phyloP scores from a whole-genome alignment of 768 basidiomycete species.

The Ephemerocybe angulata region DNA sequence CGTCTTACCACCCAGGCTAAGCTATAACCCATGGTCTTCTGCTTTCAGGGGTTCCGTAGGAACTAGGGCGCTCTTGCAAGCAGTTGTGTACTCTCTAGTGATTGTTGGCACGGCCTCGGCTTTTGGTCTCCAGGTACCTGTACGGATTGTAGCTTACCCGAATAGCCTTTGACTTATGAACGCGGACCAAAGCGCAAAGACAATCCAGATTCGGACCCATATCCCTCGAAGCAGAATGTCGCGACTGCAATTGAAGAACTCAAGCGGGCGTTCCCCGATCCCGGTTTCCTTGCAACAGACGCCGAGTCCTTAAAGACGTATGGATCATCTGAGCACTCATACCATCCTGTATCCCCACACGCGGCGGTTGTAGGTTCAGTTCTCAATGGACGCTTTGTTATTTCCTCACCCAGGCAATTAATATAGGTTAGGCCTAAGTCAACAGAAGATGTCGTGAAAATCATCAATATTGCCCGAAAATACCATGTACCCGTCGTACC shows the following conservation, averaged over 20 bases:
- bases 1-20: conserved; percentile 12
- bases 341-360: conserved; percentile 57
- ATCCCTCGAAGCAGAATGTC: conserved; percentile 47
- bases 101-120: conserved; percentile 29
- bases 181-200: conserved; percentile 2
- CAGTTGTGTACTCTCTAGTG: conserved; percentile 32
- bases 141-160: neutral
- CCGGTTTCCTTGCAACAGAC: conserved; percentile 49
- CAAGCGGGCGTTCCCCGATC: conserved; percentile 39
- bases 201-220: conserved; percentile 18
- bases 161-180: neutral
- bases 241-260: conserved; percentile 53
- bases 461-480: conserved; percentile 73
- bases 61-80: conserved; percentile 33
- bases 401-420: neutral
- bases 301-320: conserved; percentile 47
- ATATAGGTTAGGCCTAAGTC: conserved; percentile 52
- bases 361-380: conserved; percentile 41
- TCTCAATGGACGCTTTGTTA: neutral
- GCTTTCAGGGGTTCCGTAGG: conserved; percentile 31
- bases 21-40: conserved; percentile 41
- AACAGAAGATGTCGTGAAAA: conserved; percentile 79
- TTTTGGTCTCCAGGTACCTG: conserved; percentile 15
- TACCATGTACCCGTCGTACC: conserved; percentile 75
- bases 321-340: conserved; percentile 69